Percentiles rank a stretch among this genome's conserved stretches.
Conservation (phyloP, 2,329 filamentous ascomycete species). For the Domatiomyces catenatus region DNA sequence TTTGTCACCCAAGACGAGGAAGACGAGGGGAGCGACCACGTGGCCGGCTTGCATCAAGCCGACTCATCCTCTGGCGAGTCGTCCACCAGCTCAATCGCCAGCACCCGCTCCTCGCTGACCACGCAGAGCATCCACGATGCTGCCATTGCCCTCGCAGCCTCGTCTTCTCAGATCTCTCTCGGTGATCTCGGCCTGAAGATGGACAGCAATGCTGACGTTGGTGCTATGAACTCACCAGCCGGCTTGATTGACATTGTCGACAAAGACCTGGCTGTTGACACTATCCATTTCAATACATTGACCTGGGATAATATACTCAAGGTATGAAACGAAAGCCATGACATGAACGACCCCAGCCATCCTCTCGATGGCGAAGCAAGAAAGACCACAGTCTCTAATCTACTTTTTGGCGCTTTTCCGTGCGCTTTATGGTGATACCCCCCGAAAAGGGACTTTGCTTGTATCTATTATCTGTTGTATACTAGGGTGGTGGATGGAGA, state of each 20-base stretch:
- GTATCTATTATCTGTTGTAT: neutral
- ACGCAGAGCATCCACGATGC: neutral
- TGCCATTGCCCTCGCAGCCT: neutral
- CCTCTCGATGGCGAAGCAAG: neutral
- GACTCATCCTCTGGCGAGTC: constrained; percentile 5
- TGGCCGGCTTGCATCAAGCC: neutral
- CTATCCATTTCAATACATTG: constrained; percentile 16
- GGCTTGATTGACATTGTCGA: neutral
- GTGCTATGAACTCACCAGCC: neutral
- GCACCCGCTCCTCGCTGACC: neutral
- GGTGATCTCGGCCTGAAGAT: neutral
- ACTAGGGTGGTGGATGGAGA: too few species aligned
- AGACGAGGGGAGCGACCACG: constrained; percentile 6
- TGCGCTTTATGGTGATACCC: neutral
- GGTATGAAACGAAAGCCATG: neutral
- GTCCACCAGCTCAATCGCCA: constrained; percentile 5
- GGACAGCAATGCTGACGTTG: neutral
- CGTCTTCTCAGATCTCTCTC: neutral
- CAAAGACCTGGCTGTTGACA: neutral
- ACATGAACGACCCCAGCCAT: neutral
- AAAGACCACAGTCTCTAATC: neutral
- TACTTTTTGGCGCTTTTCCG: neutral
- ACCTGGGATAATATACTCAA: constrained; percentile 15
- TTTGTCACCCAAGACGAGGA: constrained; percentile 1
- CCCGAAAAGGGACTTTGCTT: neutral